phyloP scores from a whole-genome alignment of 2,329 filamentous ascomycete genomes.

The Cladosporium phlei region DNA sequence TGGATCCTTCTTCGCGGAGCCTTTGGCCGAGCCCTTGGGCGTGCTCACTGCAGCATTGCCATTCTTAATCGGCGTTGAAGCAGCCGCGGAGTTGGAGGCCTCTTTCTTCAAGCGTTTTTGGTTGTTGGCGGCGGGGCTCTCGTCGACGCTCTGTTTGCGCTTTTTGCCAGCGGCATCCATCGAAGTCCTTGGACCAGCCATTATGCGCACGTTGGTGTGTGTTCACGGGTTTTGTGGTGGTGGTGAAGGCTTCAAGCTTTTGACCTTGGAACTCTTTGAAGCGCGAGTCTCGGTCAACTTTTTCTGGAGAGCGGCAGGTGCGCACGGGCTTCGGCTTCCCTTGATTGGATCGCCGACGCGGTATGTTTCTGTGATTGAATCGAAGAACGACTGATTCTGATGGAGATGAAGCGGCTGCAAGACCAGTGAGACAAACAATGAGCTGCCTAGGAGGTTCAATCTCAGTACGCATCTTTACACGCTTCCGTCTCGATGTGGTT shows the following conservation, averaged over 20 bases:
- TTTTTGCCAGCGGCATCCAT: slow-evolving; percentile 11
- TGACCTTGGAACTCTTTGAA: background rate
- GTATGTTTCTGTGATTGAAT: no score
- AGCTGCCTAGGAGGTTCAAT: no score
- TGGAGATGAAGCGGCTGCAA: no score
- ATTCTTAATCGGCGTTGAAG: slow-evolving; percentile 4
- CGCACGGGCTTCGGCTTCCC: background rate
- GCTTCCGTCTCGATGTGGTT: no score
- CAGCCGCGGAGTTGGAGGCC: background rate
- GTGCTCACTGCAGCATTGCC: background rate
- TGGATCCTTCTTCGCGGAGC: slow-evolving; percentile 6
- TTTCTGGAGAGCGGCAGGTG: background rate
- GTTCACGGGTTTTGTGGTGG: background rate
- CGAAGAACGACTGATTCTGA: no score
- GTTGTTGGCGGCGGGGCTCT: slow-evolving; percentile 12
- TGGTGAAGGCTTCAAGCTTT: background rate
- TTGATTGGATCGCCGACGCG: no score
- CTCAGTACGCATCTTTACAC: no score
- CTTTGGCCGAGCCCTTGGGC: background rate
- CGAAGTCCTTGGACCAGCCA: slow-evolving; percentile 6
- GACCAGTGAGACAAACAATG: no score
- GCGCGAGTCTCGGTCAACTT: slow-evolving; percentile 3
- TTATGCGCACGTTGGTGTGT: background rate
- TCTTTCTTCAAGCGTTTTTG: slow-evolving; percentile 12
- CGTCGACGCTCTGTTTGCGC: slow-evolving; percentile 12